These are phyloP conservation scores for Eucalyptus regnans DNA, from an alignment of 345 rosid species.

Conservation along the genomic window DNA sequence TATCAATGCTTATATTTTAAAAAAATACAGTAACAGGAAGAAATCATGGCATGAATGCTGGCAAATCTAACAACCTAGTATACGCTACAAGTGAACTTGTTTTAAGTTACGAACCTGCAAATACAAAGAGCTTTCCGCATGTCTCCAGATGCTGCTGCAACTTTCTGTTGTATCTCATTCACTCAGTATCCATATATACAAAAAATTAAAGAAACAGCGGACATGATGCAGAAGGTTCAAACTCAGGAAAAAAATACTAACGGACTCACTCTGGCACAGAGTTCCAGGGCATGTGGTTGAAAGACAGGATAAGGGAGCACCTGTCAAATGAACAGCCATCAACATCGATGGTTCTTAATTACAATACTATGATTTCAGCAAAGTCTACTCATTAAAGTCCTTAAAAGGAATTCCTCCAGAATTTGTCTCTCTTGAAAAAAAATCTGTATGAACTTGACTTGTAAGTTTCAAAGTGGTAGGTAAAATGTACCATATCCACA, in stretches of 20 bases:
- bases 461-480: background rate
- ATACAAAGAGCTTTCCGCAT: constrained; percentile 88
- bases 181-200: background rate
- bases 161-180: constrained; percentile 42
- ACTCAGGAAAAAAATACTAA: background rate
- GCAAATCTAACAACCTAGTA: background rate
- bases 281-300: constrained; percentile 78
- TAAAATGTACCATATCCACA: background rate
- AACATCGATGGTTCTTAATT: background rate
- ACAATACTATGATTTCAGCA: background rate
- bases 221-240: background rate
- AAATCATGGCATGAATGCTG: background rate
- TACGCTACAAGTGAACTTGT: background rate
- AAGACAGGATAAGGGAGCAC: constrained; percentile 47
- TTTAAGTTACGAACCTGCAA: constrained; percentile 38
- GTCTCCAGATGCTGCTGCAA: constrained; percentile 93
- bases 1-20: background rate
- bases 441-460: background rate
- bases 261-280: constrained; percentile 85
- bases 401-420: background rate
- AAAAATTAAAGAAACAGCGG: background rate
- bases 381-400: background rate
- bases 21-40: background rate
- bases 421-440: background rate
- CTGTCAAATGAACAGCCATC: constrained; percentile 12